Percentiles rank a stretch among this genome's conserved stretches.
These are phyloP conservation scores for Skeletonema marinoi DNA, from an alignment of 108 stramenopile genomes.

Conservation along the genomic window DNA sequence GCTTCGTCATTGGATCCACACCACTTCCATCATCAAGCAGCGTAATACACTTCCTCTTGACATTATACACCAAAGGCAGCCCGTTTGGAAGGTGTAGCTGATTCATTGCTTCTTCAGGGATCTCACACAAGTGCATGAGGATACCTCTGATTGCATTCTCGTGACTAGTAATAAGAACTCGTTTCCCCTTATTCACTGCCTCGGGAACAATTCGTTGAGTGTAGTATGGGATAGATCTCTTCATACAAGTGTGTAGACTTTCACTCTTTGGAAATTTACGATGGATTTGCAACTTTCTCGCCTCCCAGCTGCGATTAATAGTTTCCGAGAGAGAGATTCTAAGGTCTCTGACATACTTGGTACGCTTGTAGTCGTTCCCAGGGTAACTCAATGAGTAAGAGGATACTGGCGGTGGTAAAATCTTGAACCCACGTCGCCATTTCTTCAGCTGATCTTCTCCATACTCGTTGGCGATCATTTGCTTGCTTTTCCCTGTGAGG, in stretches of 20 bases:
- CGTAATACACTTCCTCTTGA: slow-evolving; percentile 66
- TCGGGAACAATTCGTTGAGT: slow-evolving; percentile 76
- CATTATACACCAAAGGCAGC: slow-evolving; percentile 74
- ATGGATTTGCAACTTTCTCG: slow-evolving; percentile 56
- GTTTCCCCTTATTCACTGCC: slow-evolving; percentile 85
- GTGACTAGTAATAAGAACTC: slow-evolving; percentile 88
- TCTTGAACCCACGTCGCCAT: slow-evolving; percentile 86
- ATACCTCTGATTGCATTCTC: slow-evolving; percentile 95
- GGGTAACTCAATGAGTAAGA: slow-evolving; percentile 78
- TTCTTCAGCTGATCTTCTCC: slow-evolving; percentile 84
- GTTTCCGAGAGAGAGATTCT: slow-evolving; percentile 64
- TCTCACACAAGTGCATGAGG: slow-evolving; percentile 91
- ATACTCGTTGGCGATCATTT: slow-evolving; percentile 87
- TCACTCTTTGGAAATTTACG: slow-evolving; percentile 82
- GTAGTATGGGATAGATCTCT: slow-evolving; percentile 70
- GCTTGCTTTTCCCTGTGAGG: slow-evolving; percentile 84
- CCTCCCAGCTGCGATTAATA: slow-evolving; percentile 62
- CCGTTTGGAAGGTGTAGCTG: slow-evolving; percentile 92
- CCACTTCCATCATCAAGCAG: slow-evolving; percentile 73
- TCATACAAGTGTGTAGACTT: slow-evolving; percentile 75
- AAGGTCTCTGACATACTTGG: slow-evolving; percentile 69
- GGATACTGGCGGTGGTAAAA: slow-evolving; percentile 78
- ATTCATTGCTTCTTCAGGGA: slow-evolving; percentile 85
- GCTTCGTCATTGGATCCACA: slow-evolving; percentile 48
- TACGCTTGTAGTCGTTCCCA: slow-evolving; percentile 75